phyloP scores from a whole-genome alignment of 164 flowering plant species.

The Chimonanthus praecox region DNA sequence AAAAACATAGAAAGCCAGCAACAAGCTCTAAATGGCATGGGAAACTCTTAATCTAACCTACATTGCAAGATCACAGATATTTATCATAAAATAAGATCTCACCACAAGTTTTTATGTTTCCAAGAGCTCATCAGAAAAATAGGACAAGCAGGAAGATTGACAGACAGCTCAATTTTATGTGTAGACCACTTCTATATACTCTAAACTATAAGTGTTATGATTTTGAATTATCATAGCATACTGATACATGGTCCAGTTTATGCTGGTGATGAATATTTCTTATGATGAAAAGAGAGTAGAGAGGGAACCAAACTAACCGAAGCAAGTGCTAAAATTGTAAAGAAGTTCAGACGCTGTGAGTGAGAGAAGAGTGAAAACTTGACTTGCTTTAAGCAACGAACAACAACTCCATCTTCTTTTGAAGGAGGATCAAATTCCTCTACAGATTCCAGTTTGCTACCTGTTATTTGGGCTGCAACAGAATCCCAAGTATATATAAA shows the following conservation, averaged over 20 bases:
- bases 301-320: conserved; percentile 54
- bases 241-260: background rate
- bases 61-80: too few species aligned
- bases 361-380: conserved; percentile 75
- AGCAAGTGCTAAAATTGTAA: conserved; percentile 81
- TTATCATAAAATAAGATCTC: too few species aligned
- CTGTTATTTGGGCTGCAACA: conserved; percentile 65
- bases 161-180: too few species aligned
- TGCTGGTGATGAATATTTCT: background rate
- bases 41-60: too few species aligned
- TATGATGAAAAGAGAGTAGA: conserved; percentile 3
- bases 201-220: background rate
- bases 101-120: too few species aligned
- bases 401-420: conserved; percentile 43
- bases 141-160: too few species aligned
- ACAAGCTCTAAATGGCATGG: too few species aligned
- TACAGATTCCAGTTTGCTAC: conserved; percentile 53
- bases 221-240: background rate
- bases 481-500: background rate
- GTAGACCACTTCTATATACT: too few species aligned
- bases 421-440: conserved; percentile 65
- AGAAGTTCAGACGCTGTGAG: conserved; percentile 84
- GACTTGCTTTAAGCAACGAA: conserved; percentile 32
- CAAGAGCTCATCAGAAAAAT: too few species aligned
- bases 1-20: too few species aligned